phyloP scores from a whole-genome alignment of 2,329 filamentous ascomycete species.

The Saccharata proteae region DNA sequence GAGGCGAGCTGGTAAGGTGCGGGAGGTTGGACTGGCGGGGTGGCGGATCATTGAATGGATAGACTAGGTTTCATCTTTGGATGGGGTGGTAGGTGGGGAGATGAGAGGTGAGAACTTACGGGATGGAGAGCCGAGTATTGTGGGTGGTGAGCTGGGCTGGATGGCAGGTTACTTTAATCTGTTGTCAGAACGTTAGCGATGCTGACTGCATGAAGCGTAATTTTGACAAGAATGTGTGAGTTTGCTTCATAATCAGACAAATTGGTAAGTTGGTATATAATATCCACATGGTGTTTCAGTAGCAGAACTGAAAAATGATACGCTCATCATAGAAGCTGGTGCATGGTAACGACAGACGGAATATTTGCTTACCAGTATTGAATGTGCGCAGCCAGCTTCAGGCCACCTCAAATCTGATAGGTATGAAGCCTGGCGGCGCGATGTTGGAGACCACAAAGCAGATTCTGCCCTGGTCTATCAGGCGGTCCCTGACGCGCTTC shows the following conservation, averaged over 20 bases:
- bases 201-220: slow-evolving; percentile 9
- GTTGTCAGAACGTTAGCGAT: slow-evolving; percentile 3
- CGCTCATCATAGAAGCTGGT: slow-evolving; percentile 35
- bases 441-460: too few species aligned
- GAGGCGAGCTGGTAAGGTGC: slow-evolving; percentile 45
- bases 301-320: slow-evolving; percentile 49
- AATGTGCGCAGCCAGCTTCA: neutral
- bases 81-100: slow-evolving; percentile 9
- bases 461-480: neutral
- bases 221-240: slow-evolving; percentile 9
- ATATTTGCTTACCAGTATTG: neutral
- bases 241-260: slow-evolving; percentile 32
- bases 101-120: neutral
- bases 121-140: neutral
- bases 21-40: slow-evolving; percentile 60
- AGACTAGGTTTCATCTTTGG: slow-evolving; percentile 49
- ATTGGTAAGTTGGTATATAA: slow-evolving; percentile 45
- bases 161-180: neutral
- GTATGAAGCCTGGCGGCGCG: neutral
- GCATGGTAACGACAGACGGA: neutral
- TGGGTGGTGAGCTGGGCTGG: neutral
- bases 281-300: slow-evolving; percentile 48
- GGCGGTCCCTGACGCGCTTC: neutral
- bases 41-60: slow-evolving; percentile 50
- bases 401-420: neutral